Base-by-base conservation (phyloP, 2,329 filamentous ascomycete genomes). In the Meredithiella fracta region DNA sequence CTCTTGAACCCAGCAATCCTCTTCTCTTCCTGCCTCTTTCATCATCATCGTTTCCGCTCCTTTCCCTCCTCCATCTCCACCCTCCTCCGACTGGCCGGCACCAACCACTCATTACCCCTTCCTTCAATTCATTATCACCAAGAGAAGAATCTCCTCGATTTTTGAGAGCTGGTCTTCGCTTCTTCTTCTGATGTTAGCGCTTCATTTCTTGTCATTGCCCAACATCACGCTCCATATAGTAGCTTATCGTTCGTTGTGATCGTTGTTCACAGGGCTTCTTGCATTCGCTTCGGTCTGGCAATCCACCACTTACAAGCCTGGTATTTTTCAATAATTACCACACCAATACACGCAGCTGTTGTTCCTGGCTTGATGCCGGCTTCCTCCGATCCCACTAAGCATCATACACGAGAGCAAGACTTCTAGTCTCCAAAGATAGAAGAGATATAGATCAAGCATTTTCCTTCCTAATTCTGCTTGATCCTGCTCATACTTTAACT, bases 111-210 rank as follows among this genome's bases (percentile, higher is more conserved):
- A 5, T 34, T 34, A 5, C 29, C 29, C 29, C 29, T 34, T 34
- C 29, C 29, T 34, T 44, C 11, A 17, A n/a, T 20, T 44, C 40
- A 6, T 22, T 17, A 44, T 7, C 7, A 44, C n/a, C 40, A 44
- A 44, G 17, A 22, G 20, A 44, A n/a, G 17, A 44, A 9, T 34
- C 29, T 34, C 5, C 5, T 34, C 5, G 5, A 20, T 6, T n/a
- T 44, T 9, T 8, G 40, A 44, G 37, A 53, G 51, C 38, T 53
- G 51, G 31, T 53, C 37, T 20, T 44, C 40, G 26, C 50, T 53
- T 49, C 47, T 44, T 52, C 49, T 20, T 56, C 55, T 58, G 38
- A 40, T 51, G 29, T 47, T 60, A 55, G 52, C 52, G 23, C 14
- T 47, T 57, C 57, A 34, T 54, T 49, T 34, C 54, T 44, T 44